These are phyloP conservation scores for Rhododendron griersonianum DNA, from an alignment of 148 eudicot species.

Conservation along the genomic window DNA sequence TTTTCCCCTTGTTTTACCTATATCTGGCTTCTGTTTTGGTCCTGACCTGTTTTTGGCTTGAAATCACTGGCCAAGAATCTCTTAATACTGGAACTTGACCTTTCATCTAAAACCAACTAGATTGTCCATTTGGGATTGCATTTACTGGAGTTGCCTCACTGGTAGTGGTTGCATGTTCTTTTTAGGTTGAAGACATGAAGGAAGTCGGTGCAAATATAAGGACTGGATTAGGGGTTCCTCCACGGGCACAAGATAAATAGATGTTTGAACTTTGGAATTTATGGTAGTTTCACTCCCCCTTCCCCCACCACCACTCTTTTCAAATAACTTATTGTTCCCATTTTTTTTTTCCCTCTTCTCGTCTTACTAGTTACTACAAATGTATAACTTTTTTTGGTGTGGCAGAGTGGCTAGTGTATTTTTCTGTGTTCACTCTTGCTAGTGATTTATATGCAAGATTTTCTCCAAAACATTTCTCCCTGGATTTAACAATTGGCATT, in stretches of 20 bases:
- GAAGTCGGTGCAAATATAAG: slow-evolving; percentile 43
- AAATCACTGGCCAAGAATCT: background rate
- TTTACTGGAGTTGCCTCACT: background rate
- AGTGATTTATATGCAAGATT: background rate
- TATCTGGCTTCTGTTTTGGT: background rate
- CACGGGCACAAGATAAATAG: slow-evolving; percentile 23
- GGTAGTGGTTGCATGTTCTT: background rate
- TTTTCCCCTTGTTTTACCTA: background rate
- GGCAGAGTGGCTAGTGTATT: background rate
- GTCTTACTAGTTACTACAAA: background rate
- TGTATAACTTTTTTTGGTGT: background rate
- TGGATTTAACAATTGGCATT: background rate
- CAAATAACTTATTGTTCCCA: background rate
- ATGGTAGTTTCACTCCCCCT: background rate
- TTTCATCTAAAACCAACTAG: background rate
- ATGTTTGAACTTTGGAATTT: background rate
- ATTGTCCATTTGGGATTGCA: background rate
- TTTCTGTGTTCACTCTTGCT: background rate
- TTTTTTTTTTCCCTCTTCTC: no score
- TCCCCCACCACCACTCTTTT: background rate
- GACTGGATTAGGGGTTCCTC: slow-evolving; percentile 31
- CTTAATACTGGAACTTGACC: background rate
- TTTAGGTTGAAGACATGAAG: slow-evolving; percentile 45
- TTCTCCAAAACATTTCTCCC: background rate
- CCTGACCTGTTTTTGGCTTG: background rate